Evolutionary conservation across 2,329 filamentous ascomycete species (phyloP).

Genomic region (Drechslerella dactyloides): DNA sequence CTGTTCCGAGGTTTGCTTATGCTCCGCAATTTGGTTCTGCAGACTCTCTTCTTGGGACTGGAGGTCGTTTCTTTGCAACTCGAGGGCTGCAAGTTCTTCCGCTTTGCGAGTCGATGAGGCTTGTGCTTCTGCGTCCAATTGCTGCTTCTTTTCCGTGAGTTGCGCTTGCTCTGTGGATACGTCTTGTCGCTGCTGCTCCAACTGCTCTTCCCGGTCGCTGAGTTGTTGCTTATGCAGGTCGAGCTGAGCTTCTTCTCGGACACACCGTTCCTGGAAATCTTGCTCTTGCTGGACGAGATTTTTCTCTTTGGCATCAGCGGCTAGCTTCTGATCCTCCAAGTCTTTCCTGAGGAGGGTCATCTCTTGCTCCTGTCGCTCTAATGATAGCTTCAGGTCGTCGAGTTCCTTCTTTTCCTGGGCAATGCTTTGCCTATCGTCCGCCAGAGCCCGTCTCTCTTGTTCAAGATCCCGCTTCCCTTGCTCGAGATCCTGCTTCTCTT

Average conservation of each 20-base stretch:
- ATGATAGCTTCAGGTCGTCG: background rate
- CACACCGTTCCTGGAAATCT: constrained; percentile 20
- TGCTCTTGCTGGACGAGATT: constrained; percentile 18
- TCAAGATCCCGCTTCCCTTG: no score
- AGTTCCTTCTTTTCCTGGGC: background rate
- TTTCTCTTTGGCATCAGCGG: constrained; percentile 13
- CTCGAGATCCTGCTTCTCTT: no score
- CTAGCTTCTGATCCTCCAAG: constrained; percentile 2
- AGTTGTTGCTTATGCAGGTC: constrained; percentile 10
- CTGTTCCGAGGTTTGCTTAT: constrained; percentile 9
- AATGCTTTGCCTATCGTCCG: background rate
- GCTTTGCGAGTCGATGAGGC: constrained; percentile 8
- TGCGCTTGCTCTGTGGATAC: constrained; percentile 15
- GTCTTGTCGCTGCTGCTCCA: constrained; percentile 8
- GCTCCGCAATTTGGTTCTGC: constrained; percentile 17
- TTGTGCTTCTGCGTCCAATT: background rate
- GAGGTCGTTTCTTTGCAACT: constrained; percentile 15
- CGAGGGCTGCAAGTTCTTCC: background rate
- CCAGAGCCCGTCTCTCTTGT: no score
- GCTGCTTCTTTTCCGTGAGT: constrained; percentile 11
- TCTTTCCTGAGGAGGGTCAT: background rate
- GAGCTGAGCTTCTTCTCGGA: constrained; percentile 17
- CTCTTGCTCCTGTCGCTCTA: constrained; percentile 13
- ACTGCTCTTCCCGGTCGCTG: no score
- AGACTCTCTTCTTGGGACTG: constrained; percentile 8